Evolutionary conservation across 2,329 filamentous ascomycete species (phyloP).

Genomic region (Arthrobotrys musiformis): DNA sequence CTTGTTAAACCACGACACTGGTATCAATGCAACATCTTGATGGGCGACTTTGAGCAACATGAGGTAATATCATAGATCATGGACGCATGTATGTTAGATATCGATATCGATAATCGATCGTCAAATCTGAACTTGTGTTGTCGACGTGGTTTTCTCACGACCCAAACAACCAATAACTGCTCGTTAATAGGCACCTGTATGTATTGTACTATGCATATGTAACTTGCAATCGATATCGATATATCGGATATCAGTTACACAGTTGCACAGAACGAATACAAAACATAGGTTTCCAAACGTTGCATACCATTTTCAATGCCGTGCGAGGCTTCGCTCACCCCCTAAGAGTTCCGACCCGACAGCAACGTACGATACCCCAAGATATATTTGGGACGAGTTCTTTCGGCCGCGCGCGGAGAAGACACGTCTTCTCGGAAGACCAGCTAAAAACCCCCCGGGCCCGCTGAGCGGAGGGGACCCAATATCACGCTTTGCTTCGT

Average conservation of each 20-base stretch:
- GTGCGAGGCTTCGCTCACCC: conserved; percentile 26
- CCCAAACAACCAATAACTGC: no score
- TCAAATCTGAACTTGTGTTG: not conserved
- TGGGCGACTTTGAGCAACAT: no score
- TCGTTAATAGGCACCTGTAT: no score
- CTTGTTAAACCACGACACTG: not conserved
- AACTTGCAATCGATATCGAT: no score
- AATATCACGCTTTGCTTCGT: not conserved
- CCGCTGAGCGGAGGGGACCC: not conserved
- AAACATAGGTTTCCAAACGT: no score
- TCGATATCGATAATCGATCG: no score
- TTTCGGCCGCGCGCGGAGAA: not conserved
- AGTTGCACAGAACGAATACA: no score
- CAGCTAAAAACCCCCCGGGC: not conserved
- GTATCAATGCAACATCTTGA: not conserved
- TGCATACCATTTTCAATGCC: conserved; percentile 9
- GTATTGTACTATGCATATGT: no score
- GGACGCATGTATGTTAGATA: no score
- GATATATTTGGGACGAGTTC: not conserved
- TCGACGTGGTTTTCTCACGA: not conserved
- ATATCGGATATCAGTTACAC: no score
- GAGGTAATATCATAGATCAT: no score
- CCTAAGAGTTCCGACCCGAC: not conserved
- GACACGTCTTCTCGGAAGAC: not conserved
- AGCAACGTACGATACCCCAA: not conserved